Percentiles rank a stretch among this genome's conserved stretches.
Evolutionary conservation across 305 asterid genomes (phyloP).

Genomic region (Ilex paraguariensis): DNA sequence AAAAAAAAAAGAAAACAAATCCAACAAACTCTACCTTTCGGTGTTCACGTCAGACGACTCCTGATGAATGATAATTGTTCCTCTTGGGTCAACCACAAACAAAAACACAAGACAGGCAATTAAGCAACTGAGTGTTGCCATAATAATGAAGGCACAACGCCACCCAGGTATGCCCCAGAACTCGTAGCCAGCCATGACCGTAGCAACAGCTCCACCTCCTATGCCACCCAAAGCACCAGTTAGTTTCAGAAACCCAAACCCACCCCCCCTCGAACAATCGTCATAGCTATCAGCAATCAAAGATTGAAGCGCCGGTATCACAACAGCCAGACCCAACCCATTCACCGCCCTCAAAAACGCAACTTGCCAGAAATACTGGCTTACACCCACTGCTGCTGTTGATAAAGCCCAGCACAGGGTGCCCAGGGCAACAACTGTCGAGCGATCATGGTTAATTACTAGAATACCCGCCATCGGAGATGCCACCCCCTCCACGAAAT

Average conservation of each 20-base stretch:
- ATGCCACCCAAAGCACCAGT: neutral
- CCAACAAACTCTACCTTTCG: too few relatives aligned
- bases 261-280: too few relatives aligned
- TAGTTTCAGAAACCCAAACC: too few relatives aligned
- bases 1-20: too few relatives aligned
- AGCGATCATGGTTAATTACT: neutral
- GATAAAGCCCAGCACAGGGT: too few relatives aligned
- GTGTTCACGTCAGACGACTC: slow-evolving; percentile 1
- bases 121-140: neutral
- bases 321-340: too few relatives aligned
- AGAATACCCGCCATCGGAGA: neutral
- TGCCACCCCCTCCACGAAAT: neutral
- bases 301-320: too few relatives aligned
- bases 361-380: too few relatives aligned
- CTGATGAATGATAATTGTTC: slow-evolving; percentile 23
- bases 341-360: too few relatives aligned
- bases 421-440: too few relatives aligned
- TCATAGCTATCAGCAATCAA: too few relatives aligned
- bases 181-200: neutral
- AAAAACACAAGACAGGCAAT: slow-evolving; percentile 61
- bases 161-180: neutral
- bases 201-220: neutral
- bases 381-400: too few relatives aligned
- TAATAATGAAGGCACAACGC: neutral
- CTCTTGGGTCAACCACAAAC: slow-evolving; percentile 76